Evolutionary conservation across 78 protist species (phyloP).

Genomic region (Dictyostelium capitatum): DNA sequence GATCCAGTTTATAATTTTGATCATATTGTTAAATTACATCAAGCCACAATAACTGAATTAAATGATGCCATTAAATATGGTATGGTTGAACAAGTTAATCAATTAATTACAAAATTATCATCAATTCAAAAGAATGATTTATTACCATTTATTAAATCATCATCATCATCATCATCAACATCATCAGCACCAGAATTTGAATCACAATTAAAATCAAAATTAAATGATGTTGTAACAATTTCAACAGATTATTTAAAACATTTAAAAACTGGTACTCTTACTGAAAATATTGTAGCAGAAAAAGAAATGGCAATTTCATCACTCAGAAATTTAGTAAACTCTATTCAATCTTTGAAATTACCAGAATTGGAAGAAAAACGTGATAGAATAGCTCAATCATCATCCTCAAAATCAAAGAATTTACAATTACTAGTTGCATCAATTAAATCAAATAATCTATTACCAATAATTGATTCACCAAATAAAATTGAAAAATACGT

Average conservation of each 20-base stretch:
- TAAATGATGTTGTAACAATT: background rate
- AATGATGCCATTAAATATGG: conserved; percentile 23
- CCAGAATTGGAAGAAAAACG: background rate
- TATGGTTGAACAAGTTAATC: background rate
- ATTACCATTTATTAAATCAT: background rate
- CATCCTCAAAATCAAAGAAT: background rate
- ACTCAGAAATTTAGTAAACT: background rate
- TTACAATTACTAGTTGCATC: conserved; percentile 9
- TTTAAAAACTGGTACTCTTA: background rate
- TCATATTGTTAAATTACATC: background rate
- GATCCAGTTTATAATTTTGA: conserved; percentile 1
- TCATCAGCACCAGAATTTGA: background rate
- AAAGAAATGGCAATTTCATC: conserved; percentile 3
- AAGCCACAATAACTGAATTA: conserved; percentile 10
- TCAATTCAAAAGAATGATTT: conserved; percentile 1
- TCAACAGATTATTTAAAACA: conserved; percentile 4
- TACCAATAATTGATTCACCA: conserved; percentile 40
- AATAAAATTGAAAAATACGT: conserved; percentile 39
- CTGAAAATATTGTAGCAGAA: background rate
- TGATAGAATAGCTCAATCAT: background rate
- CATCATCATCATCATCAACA: too few species aligned
- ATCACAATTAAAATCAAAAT: background rate
- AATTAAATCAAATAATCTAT: conserved; percentile 47
- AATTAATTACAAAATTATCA: background rate
- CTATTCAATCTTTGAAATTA: background rate